Evolutionary conservation across 768 basidiomycete genomes (phyloP).

Genomic region (Arthromyces matolae): DNA sequence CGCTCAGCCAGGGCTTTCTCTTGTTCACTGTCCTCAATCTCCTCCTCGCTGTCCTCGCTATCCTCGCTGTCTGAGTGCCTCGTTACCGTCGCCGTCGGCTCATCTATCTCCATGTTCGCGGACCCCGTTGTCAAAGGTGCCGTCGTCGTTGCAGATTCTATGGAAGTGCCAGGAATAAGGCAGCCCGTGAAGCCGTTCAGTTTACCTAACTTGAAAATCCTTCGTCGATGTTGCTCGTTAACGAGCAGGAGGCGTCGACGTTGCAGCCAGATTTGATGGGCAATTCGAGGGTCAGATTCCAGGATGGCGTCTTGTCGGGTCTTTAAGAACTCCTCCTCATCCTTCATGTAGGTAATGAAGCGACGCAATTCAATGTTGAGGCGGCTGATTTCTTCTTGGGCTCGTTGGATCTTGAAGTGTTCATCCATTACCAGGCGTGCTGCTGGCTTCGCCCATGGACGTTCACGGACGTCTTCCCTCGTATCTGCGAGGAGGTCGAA

Average conservation of each 20-base stretch:
- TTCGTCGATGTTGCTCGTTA: not conserved
- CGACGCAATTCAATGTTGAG: slow-evolving; percentile 23
- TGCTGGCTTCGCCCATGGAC: slow-evolving; percentile 18
- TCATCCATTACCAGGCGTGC: slow-evolving; percentile 13
- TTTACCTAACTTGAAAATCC: not conserved
- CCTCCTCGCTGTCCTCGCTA: too few relatives aligned
- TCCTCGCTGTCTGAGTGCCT: too few relatives aligned
- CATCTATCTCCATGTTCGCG: too few relatives aligned
- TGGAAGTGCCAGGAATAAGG: not conserved
- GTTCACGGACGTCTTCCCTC: slow-evolving; percentile 10
- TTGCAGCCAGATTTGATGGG: not conserved
- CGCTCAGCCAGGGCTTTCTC: too few relatives aligned
- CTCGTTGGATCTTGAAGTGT: slow-evolving; percentile 18
- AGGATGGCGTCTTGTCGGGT: not conserved
- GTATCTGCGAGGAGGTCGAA: slow-evolving; percentile 21
- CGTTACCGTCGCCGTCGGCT: too few relatives aligned
- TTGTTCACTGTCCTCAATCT: too few relatives aligned
- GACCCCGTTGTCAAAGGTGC: too few relatives aligned
- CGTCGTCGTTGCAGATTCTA: too few relatives aligned
- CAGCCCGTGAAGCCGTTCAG: not conserved
- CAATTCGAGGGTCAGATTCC: not conserved
- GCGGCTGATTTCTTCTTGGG: slow-evolving; percentile 21
- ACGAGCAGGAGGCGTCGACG: not conserved
- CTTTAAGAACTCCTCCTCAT: slow-evolving; percentile 2
- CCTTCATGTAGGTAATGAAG: slow-evolving; percentile 17